Evolutionary conservation across 2,329 filamentous ascomycete genomes (phyloP).

Genomic region (Fusarium compactum): DNA sequence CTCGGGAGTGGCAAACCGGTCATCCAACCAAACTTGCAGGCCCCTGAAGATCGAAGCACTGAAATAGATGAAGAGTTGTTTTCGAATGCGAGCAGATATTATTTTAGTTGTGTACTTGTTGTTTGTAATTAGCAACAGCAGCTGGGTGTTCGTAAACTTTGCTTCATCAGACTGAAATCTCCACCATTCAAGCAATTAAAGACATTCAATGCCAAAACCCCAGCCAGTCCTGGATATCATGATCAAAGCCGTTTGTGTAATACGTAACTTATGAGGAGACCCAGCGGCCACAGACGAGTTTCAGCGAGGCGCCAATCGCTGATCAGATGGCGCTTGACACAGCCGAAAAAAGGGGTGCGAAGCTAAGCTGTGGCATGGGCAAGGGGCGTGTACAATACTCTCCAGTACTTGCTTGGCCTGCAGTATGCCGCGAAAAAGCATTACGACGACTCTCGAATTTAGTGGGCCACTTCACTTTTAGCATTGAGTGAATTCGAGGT

Average conservation of each 20-base stretch:
- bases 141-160: neutral
- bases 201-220: constrained; percentile 14
- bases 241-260: neutral
- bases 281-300: constrained; percentile 26
- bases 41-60: constrained; percentile 34
- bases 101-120: neutral
- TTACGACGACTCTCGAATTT: constrained; percentile 36
- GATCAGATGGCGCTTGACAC: constrained; percentile 25
- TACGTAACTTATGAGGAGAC: neutral
- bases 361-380: neutral
- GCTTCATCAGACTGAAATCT: neutral
- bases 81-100: neutral
- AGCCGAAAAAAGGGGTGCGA: constrained; percentile 27
- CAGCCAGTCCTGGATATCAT: neutral
- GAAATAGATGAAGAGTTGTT: neutral
- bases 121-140: neutral
- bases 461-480: constrained; percentile 26
- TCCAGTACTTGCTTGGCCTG: neutral
- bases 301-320: constrained; percentile 35
- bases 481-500: constrained; percentile 22
- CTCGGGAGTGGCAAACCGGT: constrained; percentile 34
- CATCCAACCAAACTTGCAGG: neutral
- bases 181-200: neutral
- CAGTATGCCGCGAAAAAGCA: constrained; percentile 18
- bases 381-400: neutral